Evolutionary conservation across 176 grass and related monocot species (phyloP), one percentile per base, ranked within the genome.

Genomic region (Triticum timopheevii): DNA sequence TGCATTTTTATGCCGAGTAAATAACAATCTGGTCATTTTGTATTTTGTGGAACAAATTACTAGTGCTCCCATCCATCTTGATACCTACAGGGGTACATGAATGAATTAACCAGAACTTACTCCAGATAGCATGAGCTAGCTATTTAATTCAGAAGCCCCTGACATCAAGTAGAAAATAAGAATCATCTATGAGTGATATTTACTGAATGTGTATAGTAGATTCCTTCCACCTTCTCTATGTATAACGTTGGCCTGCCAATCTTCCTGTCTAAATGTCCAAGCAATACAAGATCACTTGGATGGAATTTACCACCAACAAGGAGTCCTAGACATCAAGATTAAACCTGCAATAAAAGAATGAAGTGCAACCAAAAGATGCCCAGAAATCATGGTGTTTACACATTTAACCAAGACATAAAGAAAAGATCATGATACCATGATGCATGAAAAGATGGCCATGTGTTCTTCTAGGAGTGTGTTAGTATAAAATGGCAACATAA

Each of bases 261-360:
- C 20, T 98, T 94, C 42, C 69, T 45, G 85, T 93, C 92, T 74
- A 98, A 78, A 86, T 98, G 88, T 79, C 94, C 63, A 16, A 98
- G 86, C n/a, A 96, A 80, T 72, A 94, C 86, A 52, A 87, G 38
- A 83, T 94, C 90, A 66, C 92, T 92, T 7, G 96, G 93, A 79
- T 98, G 88, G 91, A 96, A 98, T 67, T 93, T 96, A 56, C 94
- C 93, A 73, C 93, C 92, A 91, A 65, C 84, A 66, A 90, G 93
- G 16, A 94, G 82, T 61, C 92, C 90, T 62, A 90, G 93, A 92
- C 92, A 96, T 71, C 78, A 79, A 25, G 87, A 30, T 13, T 83
- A 80, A 91, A 93, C 93, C 90, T 94, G 62, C 15, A 89, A 39
- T 54, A 92, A 42, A 73, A 75, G 38, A 80, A 54, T 54, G 50